phyloP scores from a whole-genome alignment of 2,329 filamentous ascomycete genomes.

The Pseudocercospora macadamiae region DNA sequence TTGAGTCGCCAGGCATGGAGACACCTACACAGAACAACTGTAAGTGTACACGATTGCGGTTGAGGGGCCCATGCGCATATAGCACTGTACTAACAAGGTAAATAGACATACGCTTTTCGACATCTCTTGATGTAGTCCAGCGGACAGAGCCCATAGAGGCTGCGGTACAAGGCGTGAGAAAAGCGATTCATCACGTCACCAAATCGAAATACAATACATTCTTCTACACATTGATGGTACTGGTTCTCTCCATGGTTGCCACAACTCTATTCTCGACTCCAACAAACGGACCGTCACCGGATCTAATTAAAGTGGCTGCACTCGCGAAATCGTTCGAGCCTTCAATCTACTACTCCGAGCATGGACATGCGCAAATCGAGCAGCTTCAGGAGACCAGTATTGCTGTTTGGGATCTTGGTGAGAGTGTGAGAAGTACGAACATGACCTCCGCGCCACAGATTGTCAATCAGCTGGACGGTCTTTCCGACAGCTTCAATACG shows the following conservation, averaged over 20 bases:
- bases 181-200: conserved; percentile 63
- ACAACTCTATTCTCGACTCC: conserved; percentile 71
- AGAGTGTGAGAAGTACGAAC: conserved; percentile 85
- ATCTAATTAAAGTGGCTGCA: conserved; percentile 86
- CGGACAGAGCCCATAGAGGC: conserved; percentile 82
- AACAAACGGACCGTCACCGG: conserved; percentile 68
- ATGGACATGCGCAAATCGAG: conserved; percentile 81
- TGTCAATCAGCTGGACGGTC: conserved; percentile 78
- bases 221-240: conserved; percentile 61
- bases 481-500: conserved; percentile 83
- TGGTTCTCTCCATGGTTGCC: conserved; percentile 68
- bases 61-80: neutral
- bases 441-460: conserved; percentile 89
- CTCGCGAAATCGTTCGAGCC: conserved; percentile 92
- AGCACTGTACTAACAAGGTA: conserved; percentile 12
- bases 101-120: conserved; percentile 82
- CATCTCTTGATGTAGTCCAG: conserved; percentile 86
- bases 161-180: conserved; percentile 65
- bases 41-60: conserved; percentile 26
- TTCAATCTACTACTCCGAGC: conserved; percentile 91
- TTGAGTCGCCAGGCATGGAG: conserved; percentile 24
- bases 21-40: conserved; percentile 41
- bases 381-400: conserved; percentile 89
- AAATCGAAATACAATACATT: conserved; percentile 71
- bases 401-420: conserved; percentile 91